Conservation (phyloP, 495 filamentous ascomycete species). For the Alectoria sarmentosa region DNA sequence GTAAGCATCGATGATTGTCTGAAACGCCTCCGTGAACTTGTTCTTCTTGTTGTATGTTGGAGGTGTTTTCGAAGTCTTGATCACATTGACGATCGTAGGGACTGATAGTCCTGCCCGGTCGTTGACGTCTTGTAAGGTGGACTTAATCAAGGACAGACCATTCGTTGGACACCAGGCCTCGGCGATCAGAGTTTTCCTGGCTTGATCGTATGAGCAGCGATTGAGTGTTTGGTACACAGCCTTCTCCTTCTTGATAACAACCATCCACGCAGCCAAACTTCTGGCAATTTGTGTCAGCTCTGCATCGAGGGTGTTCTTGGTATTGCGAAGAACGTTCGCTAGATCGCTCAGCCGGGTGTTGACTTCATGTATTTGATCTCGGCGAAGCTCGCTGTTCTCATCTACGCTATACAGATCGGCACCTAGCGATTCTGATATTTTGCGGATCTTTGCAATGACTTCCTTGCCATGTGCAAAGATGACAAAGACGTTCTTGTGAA, state of each 20-base stretch:
- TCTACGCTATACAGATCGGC: constrained; percentile 94
- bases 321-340: constrained; percentile 84
- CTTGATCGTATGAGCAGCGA: constrained; percentile 90
- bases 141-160: constrained; percentile 81
- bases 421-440: constrained; percentile 95
- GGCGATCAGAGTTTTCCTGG: constrained; percentile 91
- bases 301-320: constrained; percentile 88
- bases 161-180: constrained; percentile 97
- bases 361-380: constrained; percentile 94
- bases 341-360: constrained; percentile 88
- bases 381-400: constrained; percentile 86
- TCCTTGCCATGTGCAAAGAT: constrained; percentile 99
- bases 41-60: constrained; percentile 95
- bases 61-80: constrained; percentile 90
- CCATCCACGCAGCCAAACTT: constrained; percentile 89
- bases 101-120: constrained; percentile 90
- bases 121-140: constrained; percentile 94
- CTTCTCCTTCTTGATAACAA: constrained; percentile 97
- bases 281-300: constrained; percentile 90
- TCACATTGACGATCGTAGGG: constrained; percentile 95
- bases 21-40: constrained; percentile 96
- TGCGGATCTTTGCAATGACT: constrained; percentile 95
- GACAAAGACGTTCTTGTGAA: constrained; percentile 97
- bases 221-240: constrained; percentile 96
- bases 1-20: constrained; percentile 98